Evolutionary conservation across 169 alveolate species (phyloP), one percentile per base, ranked within the genome.

Genomic region (Plasmodium gallinaceum): DNA sequence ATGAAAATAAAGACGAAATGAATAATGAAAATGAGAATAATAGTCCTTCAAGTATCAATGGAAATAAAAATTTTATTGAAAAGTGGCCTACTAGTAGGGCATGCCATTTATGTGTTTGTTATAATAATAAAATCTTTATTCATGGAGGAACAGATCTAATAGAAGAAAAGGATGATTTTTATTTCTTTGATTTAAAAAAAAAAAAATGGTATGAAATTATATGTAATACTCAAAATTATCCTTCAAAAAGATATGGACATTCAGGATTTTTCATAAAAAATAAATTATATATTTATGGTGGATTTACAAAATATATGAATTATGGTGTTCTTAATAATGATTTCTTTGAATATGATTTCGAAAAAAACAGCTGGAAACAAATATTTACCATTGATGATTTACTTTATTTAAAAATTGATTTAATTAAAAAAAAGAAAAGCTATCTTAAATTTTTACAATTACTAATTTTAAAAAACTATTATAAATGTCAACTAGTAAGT

Each of bases 71-170:
- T n/a, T 62, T 10, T 51, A 22, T 20, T 12, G 88, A 74, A 60
- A 74, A 60, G 16, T 14, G 22, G 8, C 88, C 88, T 20, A 22
- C 51, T 32, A 62, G 66, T n/a, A 60, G 88, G 39, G 88, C 88
- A 39, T 45, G 88, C 26, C 88, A 74, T 12, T 66, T 74, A 12
- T 60, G 88, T 43, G 48, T 58, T 74, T 42, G 57, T 7, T 37
- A 60, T 51, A 16, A 74, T 1, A 45, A 74, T 52, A 74, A 48
- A 39, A 60, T 74, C n/a, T 74, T 48, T 20, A 58, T 74, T 42
- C 88, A 74, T 65, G 88, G 88, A 20, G 88, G 88, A 18, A 74
- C 88, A 8, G 39, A 74, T 60, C 20, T 74, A 51, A 39, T 39
- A 18, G 88, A 42, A 42, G 88, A 74, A 60, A 74, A 58, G 32